Conservation (phyloP, 2,329 filamentous ascomycete species). For the Magnaporthiopsis incrustans region DNA sequence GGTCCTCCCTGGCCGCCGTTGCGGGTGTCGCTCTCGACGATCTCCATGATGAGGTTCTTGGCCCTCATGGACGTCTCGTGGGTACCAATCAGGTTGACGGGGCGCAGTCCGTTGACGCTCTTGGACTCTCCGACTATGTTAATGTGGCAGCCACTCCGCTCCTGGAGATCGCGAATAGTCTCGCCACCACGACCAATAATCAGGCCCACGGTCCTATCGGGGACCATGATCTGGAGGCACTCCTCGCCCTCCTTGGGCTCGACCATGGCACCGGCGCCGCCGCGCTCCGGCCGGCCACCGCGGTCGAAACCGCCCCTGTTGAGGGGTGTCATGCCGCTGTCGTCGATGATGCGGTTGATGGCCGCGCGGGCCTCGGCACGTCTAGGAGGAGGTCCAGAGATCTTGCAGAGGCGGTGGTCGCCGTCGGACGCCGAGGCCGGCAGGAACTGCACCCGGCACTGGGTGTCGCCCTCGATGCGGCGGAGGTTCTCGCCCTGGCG, state of each 20-base stretch:
- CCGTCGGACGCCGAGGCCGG: conserved; percentile 65
- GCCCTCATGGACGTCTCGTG: conserved; percentile 66
- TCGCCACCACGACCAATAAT: conserved; percentile 93
- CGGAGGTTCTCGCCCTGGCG: conserved; percentile 83
- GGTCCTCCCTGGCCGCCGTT: conserved; percentile 34
- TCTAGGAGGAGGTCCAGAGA: conserved; percentile 64
- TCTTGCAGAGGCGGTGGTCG: conserved; percentile 74
- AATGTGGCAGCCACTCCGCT: conserved; percentile 87
- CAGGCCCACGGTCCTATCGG: conserved; percentile 82
- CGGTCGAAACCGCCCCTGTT: conserved; percentile 40
- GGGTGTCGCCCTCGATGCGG: conserved; percentile 74
- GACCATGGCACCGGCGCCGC: conserved; percentile 26
- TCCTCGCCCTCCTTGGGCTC: conserved; percentile 72
- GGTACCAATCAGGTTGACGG: conserved; percentile 82
- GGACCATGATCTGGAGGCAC: conserved; percentile 88
- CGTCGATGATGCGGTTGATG: conserved; percentile 82
- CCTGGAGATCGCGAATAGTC: conserved; percentile 86
- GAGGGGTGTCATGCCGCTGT: conserved; percentile 57
- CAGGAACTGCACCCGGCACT: conserved; percentile 81
- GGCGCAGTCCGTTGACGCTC: conserved; percentile 80
- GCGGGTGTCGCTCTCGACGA: conserved; percentile 83
- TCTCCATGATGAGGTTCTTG: conserved; percentile 85
- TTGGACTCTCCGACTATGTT: conserved; percentile 93
- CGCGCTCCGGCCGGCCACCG: conserved; percentile 27
- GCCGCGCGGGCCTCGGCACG: conserved; percentile 72